Conservation (phyloP, 2,329 filamentous ascomycete species). For the Aspergillus aculeatus region DNA sequence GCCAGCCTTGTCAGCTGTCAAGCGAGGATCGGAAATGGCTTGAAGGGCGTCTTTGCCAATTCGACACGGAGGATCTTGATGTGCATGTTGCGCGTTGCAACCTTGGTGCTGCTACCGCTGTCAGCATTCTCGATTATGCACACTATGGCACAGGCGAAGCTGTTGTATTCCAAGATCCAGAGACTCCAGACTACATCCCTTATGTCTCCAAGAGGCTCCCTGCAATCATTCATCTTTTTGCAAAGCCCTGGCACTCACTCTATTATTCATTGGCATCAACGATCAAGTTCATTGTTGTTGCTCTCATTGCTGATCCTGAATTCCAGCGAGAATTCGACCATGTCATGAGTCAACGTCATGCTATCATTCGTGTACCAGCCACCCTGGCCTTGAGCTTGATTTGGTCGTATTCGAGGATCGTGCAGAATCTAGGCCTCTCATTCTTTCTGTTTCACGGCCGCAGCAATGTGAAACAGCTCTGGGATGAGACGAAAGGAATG, state of each 20-base stretch:
- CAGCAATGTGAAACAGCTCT: constrained; percentile 48
- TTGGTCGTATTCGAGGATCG: constrained; percentile 49
- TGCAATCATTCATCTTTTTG: constrained; percentile 25
- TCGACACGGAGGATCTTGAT: constrained; percentile 38
- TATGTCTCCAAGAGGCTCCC: constrained; percentile 28
- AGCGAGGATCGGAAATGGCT: constrained; percentile 47
- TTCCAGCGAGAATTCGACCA: constrained; percentile 52
- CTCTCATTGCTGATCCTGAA: constrained; percentile 53
- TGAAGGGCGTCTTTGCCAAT: constrained; percentile 39
- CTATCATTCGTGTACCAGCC: constrained; percentile 36
- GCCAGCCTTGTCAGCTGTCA: constrained; percentile 42
- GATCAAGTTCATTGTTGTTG: constrained; percentile 52
- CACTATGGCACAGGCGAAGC: constrained; percentile 29
- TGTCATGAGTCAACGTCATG: constrained; percentile 39
- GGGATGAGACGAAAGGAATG: constrained; percentile 51
- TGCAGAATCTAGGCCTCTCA: constrained; percentile 47
- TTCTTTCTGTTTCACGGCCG: constrained; percentile 53
- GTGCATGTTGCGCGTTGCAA: constrained; percentile 51
- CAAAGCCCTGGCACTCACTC: constrained; percentile 37
- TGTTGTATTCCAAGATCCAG: constrained; percentile 23
- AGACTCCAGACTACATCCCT: constrained; percentile 30
- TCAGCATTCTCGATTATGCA: constrained; percentile 33
- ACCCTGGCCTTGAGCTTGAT: constrained; percentile 46
- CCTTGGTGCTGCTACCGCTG: constrained; percentile 44
- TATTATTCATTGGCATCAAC: constrained; percentile 46